Percentiles rank a stretch among this genome's conserved stretches.
These are phyloP conservation scores for Mesembryanthemum crystallinum DNA, from an alignment of 148 eudicot genomes.

Conservation along the genomic window DNA sequence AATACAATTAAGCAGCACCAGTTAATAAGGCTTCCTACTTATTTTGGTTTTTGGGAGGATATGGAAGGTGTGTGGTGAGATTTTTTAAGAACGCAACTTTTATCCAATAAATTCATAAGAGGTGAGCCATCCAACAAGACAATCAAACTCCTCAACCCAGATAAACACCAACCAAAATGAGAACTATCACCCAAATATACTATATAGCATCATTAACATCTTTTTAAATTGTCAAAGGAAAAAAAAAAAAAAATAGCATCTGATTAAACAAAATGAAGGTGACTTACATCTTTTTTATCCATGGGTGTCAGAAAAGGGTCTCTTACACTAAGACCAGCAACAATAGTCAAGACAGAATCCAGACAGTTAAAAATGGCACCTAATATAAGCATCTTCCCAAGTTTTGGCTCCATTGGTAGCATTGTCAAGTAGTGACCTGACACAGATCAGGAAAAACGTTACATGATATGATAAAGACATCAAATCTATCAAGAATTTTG, in stretches of 20 bases:
- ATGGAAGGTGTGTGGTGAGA: background rate
- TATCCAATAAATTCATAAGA: background rate
- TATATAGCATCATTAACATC: slow-evolving; percentile 2
- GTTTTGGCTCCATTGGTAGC: slow-evolving; percentile 91
- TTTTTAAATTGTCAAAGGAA: too few relatives aligned
- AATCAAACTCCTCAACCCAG: background rate
- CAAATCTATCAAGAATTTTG: background rate
- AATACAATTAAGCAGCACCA: background rate
- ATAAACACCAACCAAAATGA: background rate
- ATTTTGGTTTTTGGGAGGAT: background rate
- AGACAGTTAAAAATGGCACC: slow-evolving; percentile 81
- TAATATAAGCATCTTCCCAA: slow-evolving; percentile 89
- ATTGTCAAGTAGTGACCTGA: slow-evolving; percentile 78
- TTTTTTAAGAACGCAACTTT: background rate
- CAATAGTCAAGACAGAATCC: slow-evolving; percentile 86
- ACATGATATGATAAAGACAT: background rate
- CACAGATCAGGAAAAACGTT: slow-evolving; percentile 25
- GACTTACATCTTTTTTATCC: slow-evolving; percentile 96
- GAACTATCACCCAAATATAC: background rate
- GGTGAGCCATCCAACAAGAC: background rate
- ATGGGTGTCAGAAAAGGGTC: slow-evolving; percentile 92
- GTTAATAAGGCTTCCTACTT: too few relatives aligned
- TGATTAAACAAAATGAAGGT: background rate
- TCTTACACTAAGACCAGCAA: slow-evolving; percentile 89
- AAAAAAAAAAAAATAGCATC: too few relatives aligned